phyloP scores from a whole-genome alignment of 257 asterid genomes.

The Anisodus acutangulus region DNA sequence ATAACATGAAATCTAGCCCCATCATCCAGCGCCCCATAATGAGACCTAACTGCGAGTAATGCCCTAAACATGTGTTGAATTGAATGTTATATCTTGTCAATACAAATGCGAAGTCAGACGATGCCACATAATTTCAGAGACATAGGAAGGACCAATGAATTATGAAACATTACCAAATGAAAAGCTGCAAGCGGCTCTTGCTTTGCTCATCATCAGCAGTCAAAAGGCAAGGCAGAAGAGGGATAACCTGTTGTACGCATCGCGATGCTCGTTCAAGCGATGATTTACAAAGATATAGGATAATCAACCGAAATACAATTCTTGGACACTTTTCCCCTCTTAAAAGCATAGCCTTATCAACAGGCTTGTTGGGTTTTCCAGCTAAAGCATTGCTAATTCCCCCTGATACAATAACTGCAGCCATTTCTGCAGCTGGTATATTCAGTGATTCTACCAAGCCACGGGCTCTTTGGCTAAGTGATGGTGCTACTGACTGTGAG shows the following conservation, averaged over 20 bases:
- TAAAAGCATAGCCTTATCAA: conserved; percentile 93
- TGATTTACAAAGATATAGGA: conserved; percentile 90
- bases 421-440: conserved; percentile 99
- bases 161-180: conserved; percentile 69
- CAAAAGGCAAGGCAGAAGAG: conserved; percentile 81
- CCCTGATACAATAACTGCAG: conserved; percentile 91
- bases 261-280: conserved; percentile 93
- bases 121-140: conserved; percentile 10
- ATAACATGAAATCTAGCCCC: conserved; percentile 92
- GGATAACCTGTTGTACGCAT: conserved; percentile 79
- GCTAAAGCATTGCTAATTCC: conserved; percentile 91
- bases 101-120: not conserved
- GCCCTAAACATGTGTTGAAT: conserved; percentile 60
- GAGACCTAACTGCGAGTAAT: conserved; percentile 78
- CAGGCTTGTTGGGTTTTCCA: conserved; percentile 80
- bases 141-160: conserved; percentile 22
- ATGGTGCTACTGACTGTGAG: conserved; percentile 67
- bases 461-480: conserved; percentile 97
- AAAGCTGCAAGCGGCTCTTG: conserved; percentile 95
- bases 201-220: conserved; percentile 96
- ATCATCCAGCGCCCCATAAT: conserved; percentile 82
- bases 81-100: conserved; percentile 25
- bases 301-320: conserved; percentile 78
- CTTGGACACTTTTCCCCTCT: conserved; percentile 95
- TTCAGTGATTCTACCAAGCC: conserved; percentile 94